Evolutionary conservation across 1,139 yeast genomes (phyloP).

Genomic region (Geotrichum bryndzae): DNA sequence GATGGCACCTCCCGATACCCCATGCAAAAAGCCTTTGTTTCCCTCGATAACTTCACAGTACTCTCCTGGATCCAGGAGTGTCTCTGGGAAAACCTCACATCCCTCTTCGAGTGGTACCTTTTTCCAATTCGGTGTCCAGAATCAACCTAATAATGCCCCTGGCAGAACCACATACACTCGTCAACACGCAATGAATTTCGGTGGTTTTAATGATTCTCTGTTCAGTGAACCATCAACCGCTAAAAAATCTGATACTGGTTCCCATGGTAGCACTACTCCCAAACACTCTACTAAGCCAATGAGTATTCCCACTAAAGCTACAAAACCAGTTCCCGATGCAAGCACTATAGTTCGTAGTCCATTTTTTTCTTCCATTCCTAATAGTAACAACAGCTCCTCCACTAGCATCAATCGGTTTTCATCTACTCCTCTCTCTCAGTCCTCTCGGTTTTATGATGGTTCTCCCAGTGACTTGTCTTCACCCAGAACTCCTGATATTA

Average conservation of each 20-base stretch:
- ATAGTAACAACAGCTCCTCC: conserved; percentile 13
- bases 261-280: background rate
- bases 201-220: conserved; percentile 5
- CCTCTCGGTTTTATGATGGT: conserved; percentile 26
- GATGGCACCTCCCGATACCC: conserved; percentile 63
- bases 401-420: conserved; percentile 12
- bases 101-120: conserved; percentile 4
- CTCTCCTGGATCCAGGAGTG: background rate
- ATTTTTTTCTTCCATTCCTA: conserved; percentile 10
- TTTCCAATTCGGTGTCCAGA: conserved; percentile 4
- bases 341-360: conserved; percentile 22
- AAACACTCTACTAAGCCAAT: conserved; percentile 17
- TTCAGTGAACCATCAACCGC: conserved; percentile 16
- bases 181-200: conserved; percentile 9
- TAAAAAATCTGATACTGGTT: conserved; percentile 9
- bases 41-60: conserved; percentile 8
- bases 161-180: background rate
- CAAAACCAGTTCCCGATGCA: conserved; percentile 23
- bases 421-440: conserved; percentile 23
- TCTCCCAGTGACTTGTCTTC: conserved; percentile 24
- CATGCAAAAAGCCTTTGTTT: conserved; percentile 56
- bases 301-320: conserved; percentile 18
- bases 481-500: conserved; percentile 26
- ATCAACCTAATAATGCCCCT: background rate
- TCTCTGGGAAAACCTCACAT: conserved; percentile 4